These are phyloP conservation scores for Leucocoprinus leucothites DNA, from an alignment of 768 basidiomycete genomes.

Conservation along the genomic window DNA sequence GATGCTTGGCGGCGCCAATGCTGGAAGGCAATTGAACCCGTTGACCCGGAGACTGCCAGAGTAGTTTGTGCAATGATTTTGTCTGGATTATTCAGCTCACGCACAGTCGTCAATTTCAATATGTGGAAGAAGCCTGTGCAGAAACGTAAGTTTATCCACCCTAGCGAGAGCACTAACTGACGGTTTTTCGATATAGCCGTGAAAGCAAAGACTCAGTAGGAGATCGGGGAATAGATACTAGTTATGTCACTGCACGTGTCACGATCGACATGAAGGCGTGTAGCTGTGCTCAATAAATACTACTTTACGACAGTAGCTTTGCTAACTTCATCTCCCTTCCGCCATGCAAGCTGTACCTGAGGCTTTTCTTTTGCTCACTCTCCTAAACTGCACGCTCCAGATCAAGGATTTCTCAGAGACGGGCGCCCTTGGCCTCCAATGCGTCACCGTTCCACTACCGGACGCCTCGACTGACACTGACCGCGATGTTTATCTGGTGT, in stretches of 20 bases:
- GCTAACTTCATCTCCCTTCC: not conserved
- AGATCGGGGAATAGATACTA: not conserved
- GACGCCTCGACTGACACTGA: conserved; percentile 29
- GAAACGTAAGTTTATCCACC: conserved; percentile 15
- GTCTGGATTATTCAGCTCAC: conserved; percentile 53
- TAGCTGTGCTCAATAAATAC: conserved; percentile 6
- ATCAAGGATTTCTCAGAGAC: conserved; percentile 28
- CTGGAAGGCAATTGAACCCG: conserved; percentile 37
- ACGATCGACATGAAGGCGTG: conserved; percentile 1
- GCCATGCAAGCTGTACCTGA: conserved; percentile 28
- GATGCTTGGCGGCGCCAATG: conserved; percentile 36
- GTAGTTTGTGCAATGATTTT: conserved; percentile 71
- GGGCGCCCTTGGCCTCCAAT: conserved; percentile 56
- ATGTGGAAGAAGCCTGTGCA: conserved; percentile 25
- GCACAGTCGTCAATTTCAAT: conserved; percentile 66
- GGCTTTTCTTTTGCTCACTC: conserved; percentile 53
- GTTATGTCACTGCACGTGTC: conserved; percentile 11
- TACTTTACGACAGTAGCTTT: not conserved
- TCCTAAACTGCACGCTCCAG: conserved; percentile 45
- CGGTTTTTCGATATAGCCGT: not conserved
- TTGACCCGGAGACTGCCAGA: conserved; percentile 64
- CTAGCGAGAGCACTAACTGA: not conserved
- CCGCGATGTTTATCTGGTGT: conserved; percentile 64
- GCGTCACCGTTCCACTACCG: conserved; percentile 49
- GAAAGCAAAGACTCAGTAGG: conserved; percentile 12